Conservation (phyloP, 352 stramenopile species). For the Thalassiosira mediterranea region DNA sequence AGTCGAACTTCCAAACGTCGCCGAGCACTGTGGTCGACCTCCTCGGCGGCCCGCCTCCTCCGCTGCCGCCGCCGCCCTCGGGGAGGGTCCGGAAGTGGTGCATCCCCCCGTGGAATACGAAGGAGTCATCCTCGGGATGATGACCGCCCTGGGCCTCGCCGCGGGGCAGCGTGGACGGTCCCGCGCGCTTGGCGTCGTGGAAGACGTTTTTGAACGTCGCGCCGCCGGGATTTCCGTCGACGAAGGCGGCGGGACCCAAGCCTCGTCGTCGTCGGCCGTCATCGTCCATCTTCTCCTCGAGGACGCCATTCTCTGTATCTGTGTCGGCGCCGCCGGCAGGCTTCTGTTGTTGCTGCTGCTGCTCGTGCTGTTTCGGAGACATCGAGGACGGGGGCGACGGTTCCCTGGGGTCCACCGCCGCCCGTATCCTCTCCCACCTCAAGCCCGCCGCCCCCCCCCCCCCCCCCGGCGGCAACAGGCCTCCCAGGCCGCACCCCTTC, state of each 20-base stretch:
- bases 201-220: neutral
- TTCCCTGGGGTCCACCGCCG: neutral
- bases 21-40: constrained; percentile 10
- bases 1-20: constrained; percentile 57
- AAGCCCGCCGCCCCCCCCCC: too few species aligned
- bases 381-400: neutral
- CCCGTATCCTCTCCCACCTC: constrained; percentile 11
- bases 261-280: too few species aligned
- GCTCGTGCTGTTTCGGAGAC: neutral
- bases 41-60: too few species aligned
- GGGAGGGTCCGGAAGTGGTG: neutral
- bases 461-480: constrained; percentile 10
- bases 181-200: neutral
- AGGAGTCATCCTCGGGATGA: constrained; percentile 12
- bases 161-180: constrained; percentile 7
- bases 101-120: constrained; percentile 47
- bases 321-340: neutral
- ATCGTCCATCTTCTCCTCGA: too few species aligned
- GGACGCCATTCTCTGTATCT: too few species aligned
- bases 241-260: too few species aligned
- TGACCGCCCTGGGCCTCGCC: constrained; percentile 42
- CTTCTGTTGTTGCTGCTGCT: too few species aligned
- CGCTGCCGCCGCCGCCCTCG: neutral
- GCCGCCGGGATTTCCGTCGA: neutral
- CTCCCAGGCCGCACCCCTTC: constrained; percentile 28